phyloP scores from a whole-genome alignment of 2,329 filamentous ascomycete species.

The Beauveria rudraprayagi region DNA sequence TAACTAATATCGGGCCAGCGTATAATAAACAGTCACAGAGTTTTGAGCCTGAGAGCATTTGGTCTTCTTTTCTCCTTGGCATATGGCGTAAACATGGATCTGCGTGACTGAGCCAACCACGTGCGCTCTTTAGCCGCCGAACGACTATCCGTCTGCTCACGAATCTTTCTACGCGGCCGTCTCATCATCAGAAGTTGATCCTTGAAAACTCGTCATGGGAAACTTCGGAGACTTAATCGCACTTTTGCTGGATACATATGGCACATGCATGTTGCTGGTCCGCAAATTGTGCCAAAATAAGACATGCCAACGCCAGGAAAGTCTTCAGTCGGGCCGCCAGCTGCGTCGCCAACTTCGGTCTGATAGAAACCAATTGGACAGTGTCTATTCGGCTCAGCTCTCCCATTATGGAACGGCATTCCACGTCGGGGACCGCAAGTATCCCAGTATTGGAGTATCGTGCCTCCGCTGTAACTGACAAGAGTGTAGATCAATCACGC shows the following conservation, averaged over 20 bases:
- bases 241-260: constrained; percentile 39
- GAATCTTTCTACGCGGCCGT: not conserved
- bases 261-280: constrained; percentile 35
- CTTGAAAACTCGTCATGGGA: constrained; percentile 21
- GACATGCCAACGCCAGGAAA: constrained; percentile 17
- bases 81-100: not conserved
- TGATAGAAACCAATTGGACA: constrained; percentile 33
- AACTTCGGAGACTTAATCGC: constrained; percentile 36
- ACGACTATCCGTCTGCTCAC: not conserved
- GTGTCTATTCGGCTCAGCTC: constrained; percentile 34
- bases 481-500: constrained; percentile 26
- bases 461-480: not conserved
- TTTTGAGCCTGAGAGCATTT: not conserved
- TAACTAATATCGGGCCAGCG: not conserved
- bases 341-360: constrained; percentile 30
- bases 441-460: not conserved
- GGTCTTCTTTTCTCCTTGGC: not conserved
- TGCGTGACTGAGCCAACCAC: not conserved
- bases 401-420: constrained; percentile 34
- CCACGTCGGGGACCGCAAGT: constrained; percentile 40
- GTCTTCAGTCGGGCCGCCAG: constrained; percentile 10
- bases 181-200: not conserved
- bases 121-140: not conserved
- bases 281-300: constrained; percentile 24
- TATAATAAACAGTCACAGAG: not conserved